A percentile compares a stretch with the other conserved stretches of the same genome.
Conservation (phyloP, 306 rosid species). For the Glycine tomentella region DNA sequence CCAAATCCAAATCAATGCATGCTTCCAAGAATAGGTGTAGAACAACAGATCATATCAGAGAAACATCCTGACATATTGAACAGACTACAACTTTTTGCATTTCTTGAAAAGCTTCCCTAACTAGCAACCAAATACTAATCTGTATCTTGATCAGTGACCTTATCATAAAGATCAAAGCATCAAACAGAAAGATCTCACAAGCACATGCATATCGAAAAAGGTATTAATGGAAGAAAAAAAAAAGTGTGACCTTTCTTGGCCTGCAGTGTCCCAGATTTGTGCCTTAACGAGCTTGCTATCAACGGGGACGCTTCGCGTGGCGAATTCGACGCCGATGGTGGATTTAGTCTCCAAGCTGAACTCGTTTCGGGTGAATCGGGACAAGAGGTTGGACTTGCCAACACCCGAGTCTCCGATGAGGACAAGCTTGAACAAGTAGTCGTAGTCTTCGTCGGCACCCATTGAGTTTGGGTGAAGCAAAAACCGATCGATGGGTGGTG, state of each 20-base stretch:
- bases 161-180: slow-evolving; percentile 34
- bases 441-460: slow-evolving; percentile 82
- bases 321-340: slow-evolving; percentile 87
- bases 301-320: slow-evolving; percentile 73
- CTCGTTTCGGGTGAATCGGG: slow-evolving; percentile 76
- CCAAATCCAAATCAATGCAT: background rate
- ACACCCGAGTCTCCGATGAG: slow-evolving; percentile 87
- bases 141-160: background rate
- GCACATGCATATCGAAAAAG: background rate
- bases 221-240: background rate
- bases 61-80: background rate
- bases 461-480: slow-evolving; percentile 38
- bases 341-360: slow-evolving; percentile 76
- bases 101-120: slow-evolving; percentile 1
- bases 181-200: background rate
- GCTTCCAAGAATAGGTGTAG: background rate
- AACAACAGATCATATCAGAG: slow-evolving; percentile 7
- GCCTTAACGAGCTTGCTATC: slow-evolving; percentile 79
- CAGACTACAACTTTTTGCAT: background rate
- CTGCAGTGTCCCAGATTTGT: slow-evolving; percentile 93
- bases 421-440: slow-evolving; percentile 81
- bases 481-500: too few relatives aligned
- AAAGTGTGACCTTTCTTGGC: slow-evolving; percentile 72
- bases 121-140: background rate
- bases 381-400: slow-evolving; percentile 81